A percentile compares a stretch with the other conserved stretches of the same genome.
Evolutionary conservation across 2,329 filamentous ascomycete species (phyloP).

Genomic region (Endothia cerciana): DNA sequence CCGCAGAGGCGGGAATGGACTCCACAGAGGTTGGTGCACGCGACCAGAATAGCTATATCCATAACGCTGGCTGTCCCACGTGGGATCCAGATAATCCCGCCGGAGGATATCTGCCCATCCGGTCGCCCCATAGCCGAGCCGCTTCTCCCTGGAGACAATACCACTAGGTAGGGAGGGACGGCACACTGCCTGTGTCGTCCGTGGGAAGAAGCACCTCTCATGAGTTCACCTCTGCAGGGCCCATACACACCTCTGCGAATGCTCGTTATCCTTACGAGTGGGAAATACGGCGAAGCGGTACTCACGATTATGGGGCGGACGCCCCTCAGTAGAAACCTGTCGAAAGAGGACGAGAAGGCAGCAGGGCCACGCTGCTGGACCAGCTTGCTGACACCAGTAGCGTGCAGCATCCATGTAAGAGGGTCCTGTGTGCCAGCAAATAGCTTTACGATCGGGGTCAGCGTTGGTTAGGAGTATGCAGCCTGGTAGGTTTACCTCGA

Average conservation of each 20-base stretch:
- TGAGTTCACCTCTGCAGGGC: too few relatives aligned
- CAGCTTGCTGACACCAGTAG: constrained; percentile 42
- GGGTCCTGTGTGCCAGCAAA: constrained; percentile 46
- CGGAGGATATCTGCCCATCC: too few relatives aligned
- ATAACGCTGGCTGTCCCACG: too few relatives aligned
- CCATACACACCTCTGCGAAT: not conserved
- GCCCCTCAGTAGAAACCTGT: constrained; percentile 44
- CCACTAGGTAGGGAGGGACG: not conserved
- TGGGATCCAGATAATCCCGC: too few relatives aligned
- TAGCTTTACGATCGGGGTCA: constrained; percentile 35
- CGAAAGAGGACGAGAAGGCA: constrained; percentile 41
- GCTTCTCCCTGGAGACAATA: not conserved
- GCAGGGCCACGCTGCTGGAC: constrained; percentile 45
- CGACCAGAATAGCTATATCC: too few relatives aligned
- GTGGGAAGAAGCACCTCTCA: too few relatives aligned
- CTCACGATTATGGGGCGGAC: constrained; percentile 44
- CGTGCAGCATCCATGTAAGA: constrained; percentile 45
- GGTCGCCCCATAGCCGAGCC: too few relatives aligned
- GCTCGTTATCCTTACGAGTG: not conserved
- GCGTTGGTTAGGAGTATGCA: not conserved
- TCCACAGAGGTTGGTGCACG: too few relatives aligned
- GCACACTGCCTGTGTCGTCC: too few relatives aligned
- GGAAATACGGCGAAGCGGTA: constrained; percentile 8
- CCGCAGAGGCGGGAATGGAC: not conserved
- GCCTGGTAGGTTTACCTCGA: constrained; percentile 38